Base-by-base conservation (phyloP, 2,329 filamentous ascomycete genomes). In the Xylaria digitata region DNA sequence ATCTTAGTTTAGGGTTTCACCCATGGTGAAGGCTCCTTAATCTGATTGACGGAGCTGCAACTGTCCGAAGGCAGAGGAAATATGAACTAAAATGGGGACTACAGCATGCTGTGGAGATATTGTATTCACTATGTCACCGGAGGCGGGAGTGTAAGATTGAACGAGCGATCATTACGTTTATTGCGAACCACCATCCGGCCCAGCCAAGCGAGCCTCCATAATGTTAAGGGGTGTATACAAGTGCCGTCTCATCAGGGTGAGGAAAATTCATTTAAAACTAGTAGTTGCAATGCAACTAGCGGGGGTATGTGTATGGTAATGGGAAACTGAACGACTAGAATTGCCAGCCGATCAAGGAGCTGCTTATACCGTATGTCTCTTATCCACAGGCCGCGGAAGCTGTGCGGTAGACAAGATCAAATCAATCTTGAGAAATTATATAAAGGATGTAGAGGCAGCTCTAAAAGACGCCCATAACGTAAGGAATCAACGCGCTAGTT, bases 401-500 rank as follows among this genome's bases (percentile, higher is more conserved):
- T 55, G 19, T 57, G 48, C 43, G 23, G 59, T 50, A 56, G 40
- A 62, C 58, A 45, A 43, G 43, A 50, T 43, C 34, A 62, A 62
- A 69, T 55, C 66, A 66, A 69, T 66, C 60, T 66, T 62, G 26
- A 6, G 32, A 42, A 67, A 60, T 53, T 61, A 61, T 59, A 48
- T 46, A 58, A 63, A 26, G 40, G 54, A 19, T 37, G 17, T n/a
- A 45, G 43, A 43, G 40, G 42, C 32, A 19, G 26, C 54, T 57
- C 68, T 80, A 86, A 70, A 86, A 79, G 69, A 85, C 80, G 74
- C 83, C 83, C 78, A 84, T 83, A 68, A 86, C 80, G 77, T 84
- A 86, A 42, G 84, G 84, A 64, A 84, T 82, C 59, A 85, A 75
- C 37, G 83, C 84, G 66, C 76, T 78, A 13, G 15, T 40, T 9